phyloP scores from a whole-genome alignment of 106 monocot genomes.

The Allium sativum region DNA sequence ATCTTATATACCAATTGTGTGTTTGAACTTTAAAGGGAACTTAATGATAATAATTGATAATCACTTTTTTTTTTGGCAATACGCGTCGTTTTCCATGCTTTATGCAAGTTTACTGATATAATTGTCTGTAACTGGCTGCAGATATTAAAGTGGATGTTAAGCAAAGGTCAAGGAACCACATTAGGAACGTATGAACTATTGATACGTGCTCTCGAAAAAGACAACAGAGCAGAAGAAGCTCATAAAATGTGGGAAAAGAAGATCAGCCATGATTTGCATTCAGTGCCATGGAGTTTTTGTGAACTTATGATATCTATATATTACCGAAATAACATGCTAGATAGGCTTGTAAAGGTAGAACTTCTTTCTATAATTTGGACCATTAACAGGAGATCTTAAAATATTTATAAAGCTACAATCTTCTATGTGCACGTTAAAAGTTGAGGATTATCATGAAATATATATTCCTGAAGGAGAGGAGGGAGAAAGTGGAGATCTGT shows the following conservation, averaged over 20 bases:
- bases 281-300: constrained; percentile 87
- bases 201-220: constrained; percentile 87
- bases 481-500: no score
- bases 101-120: background rate
- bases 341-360: constrained; percentile 80
- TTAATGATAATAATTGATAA: no score
- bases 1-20: no score
- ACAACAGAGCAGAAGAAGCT: constrained; percentile 89
- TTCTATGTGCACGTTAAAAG: background rate
- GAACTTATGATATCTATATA: constrained; percentile 94
- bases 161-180: constrained; percentile 94
- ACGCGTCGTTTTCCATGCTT: background rate
- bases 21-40: no score
- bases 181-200: constrained; percentile 87
- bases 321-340: constrained; percentile 91
- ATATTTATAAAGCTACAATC: no score
- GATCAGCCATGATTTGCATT: constrained; percentile 65
- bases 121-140: constrained; percentile 5
- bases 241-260: constrained; percentile 79
- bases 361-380: background rate
- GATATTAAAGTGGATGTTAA: constrained; percentile 97
- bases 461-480: no score
- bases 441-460: no score
- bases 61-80: background rate
- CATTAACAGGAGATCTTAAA: no score